These are phyloP conservation scores for Peltaster fructicola DNA, from an alignment of 2,329 filamentous ascomycete genomes.

Conservation along the genomic window DNA sequence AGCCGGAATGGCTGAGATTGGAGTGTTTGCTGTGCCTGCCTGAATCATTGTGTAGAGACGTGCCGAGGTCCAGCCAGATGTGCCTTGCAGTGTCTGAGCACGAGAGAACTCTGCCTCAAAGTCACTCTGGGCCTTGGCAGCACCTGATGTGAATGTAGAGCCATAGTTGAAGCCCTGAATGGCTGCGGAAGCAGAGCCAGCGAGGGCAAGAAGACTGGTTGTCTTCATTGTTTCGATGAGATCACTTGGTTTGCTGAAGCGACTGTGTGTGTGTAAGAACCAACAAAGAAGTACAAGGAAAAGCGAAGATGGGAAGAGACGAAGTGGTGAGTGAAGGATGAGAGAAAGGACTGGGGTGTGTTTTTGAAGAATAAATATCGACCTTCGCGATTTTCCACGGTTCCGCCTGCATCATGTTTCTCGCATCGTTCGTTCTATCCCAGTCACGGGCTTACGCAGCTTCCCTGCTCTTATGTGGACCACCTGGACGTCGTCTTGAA, in stretches of 20 bases:
- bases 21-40: constrained; percentile 43
- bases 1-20: constrained; percentile 57
- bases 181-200: constrained; percentile 19
- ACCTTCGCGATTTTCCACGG: constrained; percentile 1
- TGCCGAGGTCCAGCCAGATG: constrained; percentile 48
- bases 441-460: no score
- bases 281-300: neutral
- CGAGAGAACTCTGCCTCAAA: constrained; percentile 54
- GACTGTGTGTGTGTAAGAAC: neutral
- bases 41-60: constrained; percentile 65
- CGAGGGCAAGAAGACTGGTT: constrained; percentile 18
- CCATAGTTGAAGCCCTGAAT: constrained; percentile 60
- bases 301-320: neutral
- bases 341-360: neutral
- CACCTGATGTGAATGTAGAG: constrained; percentile 40
- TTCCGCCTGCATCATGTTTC: constrained; percentile 3
- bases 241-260: neutral
- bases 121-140: constrained; percentile 42
- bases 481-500: no score
- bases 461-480: no score
- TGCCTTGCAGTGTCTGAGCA: constrained; percentile 45
- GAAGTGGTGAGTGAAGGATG: neutral
- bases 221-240: constrained; percentile 16
- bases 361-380: neutral
- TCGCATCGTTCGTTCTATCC: no score